phyloP scores from a whole-genome alignment of 2,329 filamentous ascomycete species.

The Xylaria hypoxylon region DNA sequence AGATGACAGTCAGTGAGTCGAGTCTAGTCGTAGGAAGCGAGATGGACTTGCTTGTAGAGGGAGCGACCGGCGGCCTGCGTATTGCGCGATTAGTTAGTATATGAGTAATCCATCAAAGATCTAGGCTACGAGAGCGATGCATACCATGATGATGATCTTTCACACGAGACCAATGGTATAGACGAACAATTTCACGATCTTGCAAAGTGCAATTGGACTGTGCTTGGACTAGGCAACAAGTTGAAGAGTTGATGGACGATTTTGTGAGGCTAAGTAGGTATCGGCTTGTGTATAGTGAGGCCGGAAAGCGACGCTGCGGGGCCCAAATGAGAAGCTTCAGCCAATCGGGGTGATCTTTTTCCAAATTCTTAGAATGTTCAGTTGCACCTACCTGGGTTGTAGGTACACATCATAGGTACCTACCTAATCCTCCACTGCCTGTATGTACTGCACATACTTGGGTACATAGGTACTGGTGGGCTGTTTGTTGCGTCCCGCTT shows the following conservation, averaged over 20 bases:
- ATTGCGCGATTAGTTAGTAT: slow-evolving; percentile 51
- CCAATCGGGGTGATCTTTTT: no score
- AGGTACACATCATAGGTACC: not conserved
- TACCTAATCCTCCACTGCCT: not conserved
- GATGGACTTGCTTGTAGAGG: slow-evolving; percentile 69
- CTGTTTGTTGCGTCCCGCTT: slow-evolving; percentile 24
- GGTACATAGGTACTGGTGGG: not conserved
- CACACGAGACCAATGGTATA: slow-evolving; percentile 12
- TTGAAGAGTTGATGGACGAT: slow-evolving; percentile 28
- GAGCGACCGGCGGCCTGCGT: slow-evolving; percentile 56
- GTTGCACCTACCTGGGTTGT: no score
- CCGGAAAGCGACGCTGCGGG: no score
- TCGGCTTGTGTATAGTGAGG: no score
- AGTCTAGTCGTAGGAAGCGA: slow-evolving; percentile 20
- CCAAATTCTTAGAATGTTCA: no score
- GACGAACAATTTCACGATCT: slow-evolving; percentile 22
- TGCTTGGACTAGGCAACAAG: slow-evolving; percentile 13
- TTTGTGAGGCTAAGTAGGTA: slow-evolving; percentile 34
- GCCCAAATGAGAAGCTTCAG: no score
- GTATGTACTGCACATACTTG: no score
- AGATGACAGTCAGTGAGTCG: slow-evolving; percentile 43
- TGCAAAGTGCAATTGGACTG: slow-evolving; percentile 30
- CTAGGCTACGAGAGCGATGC: slow-evolving; percentile 43
- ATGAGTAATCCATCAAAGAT: slow-evolving; percentile 4
- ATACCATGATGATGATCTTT: slow-evolving; percentile 63